A percentile compares a stretch with the other conserved stretches of the same genome.
phyloP scores from a whole-genome alignment of 1,139 yeast genomes.

The Lodderomyces jiufengensis region DNA sequence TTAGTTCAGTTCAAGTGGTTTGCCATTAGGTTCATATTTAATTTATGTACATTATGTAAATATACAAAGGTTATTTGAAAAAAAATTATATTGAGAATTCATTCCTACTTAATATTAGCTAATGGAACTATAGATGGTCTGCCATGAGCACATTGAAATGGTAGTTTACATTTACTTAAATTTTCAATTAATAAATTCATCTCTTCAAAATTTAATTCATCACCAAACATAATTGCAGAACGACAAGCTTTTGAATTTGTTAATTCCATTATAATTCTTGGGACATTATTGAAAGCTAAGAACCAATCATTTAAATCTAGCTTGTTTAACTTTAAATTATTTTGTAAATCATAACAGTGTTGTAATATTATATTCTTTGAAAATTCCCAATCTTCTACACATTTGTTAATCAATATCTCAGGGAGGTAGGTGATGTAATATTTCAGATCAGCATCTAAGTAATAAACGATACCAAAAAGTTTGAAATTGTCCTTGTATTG shows the following conservation, averaged over 20 bases:
- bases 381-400: conserved; percentile 20
- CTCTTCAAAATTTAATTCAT: conserved; percentile 35
- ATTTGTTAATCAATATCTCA: conserved; percentile 26
- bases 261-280: conserved; percentile 45
- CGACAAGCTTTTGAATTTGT: conserved; percentile 69
- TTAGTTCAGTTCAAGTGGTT: no score
- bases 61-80: no score
- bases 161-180: conserved; percentile 50
- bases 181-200: conserved; percentile 42
- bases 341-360: conserved; percentile 39
- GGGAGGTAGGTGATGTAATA: conserved; percentile 40
- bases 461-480: conserved; percentile 33
- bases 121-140: conserved; percentile 71
- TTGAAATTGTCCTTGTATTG: conserved; percentile 28
- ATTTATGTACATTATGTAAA: no score
- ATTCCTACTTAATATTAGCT: conserved; percentile 11
- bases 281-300: conserved; percentile 28
- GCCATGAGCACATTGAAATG: conserved; percentile 87
- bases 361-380: conserved; percentile 36
- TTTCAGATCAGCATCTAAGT: conserved; percentile 1
- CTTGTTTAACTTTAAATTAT: conserved; percentile 18
- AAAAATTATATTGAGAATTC: no score
- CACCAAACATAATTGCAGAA: conserved; percentile 73
- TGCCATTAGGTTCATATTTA: no score
- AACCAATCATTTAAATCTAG: conserved; percentile 16